A percentile compares a stretch with the other conserved stretches of the same genome.
phyloP scores from a whole-genome alignment of 441 rosid genomes.

The Corymbia citriodora region DNA sequence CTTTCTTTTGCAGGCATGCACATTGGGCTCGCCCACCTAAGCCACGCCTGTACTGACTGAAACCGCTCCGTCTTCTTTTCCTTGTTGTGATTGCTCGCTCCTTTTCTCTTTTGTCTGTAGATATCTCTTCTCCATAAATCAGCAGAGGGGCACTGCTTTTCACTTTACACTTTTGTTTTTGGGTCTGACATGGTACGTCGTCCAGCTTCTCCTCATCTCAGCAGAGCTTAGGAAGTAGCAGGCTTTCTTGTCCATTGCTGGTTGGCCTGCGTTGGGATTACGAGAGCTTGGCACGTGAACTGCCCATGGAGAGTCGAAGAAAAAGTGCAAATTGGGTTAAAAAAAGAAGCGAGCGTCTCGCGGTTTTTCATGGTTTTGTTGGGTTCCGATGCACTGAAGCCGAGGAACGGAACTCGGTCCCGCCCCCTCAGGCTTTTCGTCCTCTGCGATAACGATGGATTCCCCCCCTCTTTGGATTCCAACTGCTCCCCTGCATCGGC shows the following conservation, averaged over 20 bases:
- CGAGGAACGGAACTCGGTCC: constrained; percentile 10
- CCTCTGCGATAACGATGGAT: background rate
- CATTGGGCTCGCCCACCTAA: background rate
- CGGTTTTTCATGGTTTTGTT: background rate
- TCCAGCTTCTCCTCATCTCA: background rate
- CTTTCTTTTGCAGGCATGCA: background rate
- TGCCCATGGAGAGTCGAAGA: background rate
- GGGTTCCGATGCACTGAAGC: constrained; percentile 19
- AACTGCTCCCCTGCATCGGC: background rate
- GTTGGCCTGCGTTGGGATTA: background rate
- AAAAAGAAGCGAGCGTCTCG: background rate
- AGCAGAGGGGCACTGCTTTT: background rate
- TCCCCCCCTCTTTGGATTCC: background rate
- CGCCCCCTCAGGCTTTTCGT: constrained; percentile 27
- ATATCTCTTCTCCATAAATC: background rate
- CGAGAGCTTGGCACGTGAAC: background rate
- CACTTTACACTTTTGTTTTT: background rate
- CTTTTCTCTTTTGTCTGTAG: background rate
- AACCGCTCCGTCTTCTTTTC: background rate
- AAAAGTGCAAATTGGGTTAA: background rate
- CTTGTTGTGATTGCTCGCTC: background rate
- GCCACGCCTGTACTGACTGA: background rate
- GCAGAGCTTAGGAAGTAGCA: background rate
- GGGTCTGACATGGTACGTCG: background rate
- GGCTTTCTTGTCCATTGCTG: background rate